Percentiles rank a stretch among this genome's conserved stretches.
phyloP scores from a whole-genome alignment of 371 early-diverging fungal genomes.

The Hamiltosporidium tvaerminnensis region DNA sequence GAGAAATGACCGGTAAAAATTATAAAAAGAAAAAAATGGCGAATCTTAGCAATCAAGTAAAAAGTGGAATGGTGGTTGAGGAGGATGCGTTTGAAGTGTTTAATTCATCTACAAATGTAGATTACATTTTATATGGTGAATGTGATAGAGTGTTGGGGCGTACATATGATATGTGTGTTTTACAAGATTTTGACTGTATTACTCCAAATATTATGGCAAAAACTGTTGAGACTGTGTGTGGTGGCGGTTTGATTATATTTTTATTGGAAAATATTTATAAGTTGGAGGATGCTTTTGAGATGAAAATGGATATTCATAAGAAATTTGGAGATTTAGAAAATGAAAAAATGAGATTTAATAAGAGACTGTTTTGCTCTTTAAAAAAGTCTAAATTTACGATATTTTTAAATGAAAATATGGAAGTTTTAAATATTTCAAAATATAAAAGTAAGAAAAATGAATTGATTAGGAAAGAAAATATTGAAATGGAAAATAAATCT shows the following conservation, averaged over 20 bases:
- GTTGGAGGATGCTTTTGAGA: background rate
- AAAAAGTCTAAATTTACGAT: background rate
- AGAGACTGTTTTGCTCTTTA: background rate
- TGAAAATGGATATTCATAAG: background rate
- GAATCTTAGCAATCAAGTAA: constrained; percentile 71
- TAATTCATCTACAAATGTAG: constrained; percentile 64
- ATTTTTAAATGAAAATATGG: background rate
- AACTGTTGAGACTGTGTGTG: constrained; percentile 91
- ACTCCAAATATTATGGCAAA: constrained; percentile 88
- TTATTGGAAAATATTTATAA: constrained; percentile 41
- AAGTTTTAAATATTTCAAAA: background rate
- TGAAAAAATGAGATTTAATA: background rate
- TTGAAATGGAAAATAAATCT: background rate
- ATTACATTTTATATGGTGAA: constrained; percentile 92
- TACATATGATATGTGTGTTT: constrained; percentile 88
- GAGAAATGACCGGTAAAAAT: constrained; percentile 75
- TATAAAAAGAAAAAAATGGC: constrained; percentile 82
- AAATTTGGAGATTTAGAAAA: background rate
- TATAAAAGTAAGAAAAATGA: background rate
- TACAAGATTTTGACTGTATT: constrained; percentile 93
- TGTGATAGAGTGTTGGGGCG: constrained; percentile 88
- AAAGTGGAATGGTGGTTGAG: constrained; percentile 66
- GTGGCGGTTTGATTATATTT: constrained; percentile 85
- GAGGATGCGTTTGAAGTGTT: constrained; percentile 88
- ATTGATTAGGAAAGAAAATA: background rate